These are phyloP conservation scores for Metschnikowia chrysomelidarum DNA, from an alignment of 805 yeast genomes.

Conservation along the genomic window DNA sequence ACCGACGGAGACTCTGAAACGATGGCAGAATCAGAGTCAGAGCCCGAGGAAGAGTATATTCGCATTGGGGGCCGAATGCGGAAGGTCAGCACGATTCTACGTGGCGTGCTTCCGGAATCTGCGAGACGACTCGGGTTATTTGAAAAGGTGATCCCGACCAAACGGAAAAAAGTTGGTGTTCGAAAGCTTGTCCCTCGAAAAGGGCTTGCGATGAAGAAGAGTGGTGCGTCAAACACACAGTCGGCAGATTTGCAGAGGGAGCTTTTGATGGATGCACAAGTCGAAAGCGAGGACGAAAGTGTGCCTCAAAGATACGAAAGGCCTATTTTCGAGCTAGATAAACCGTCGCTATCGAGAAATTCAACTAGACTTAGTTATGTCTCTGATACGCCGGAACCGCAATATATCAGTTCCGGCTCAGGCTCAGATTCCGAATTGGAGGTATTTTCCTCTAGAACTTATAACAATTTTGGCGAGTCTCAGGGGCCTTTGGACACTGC, in stretches of 20 bases:
- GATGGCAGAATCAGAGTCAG: slow-evolving; percentile 7
- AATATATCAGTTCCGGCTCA: slow-evolving; percentile 9
- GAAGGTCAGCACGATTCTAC: slow-evolving; percentile 30
- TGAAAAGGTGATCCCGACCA: slow-evolving; percentile 9
- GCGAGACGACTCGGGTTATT: slow-evolving; percentile 32
- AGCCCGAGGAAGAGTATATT: slow-evolving; percentile 19
- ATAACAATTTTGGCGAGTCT: too few relatives aligned
- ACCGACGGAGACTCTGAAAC: too few relatives aligned
- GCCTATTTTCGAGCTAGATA: background rate
- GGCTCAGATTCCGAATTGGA: slow-evolving; percentile 10
- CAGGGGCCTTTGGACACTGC: too few relatives aligned
- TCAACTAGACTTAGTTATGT: slow-evolving; percentile 8
- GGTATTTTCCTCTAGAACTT: too few relatives aligned
- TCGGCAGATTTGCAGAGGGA: slow-evolving; percentile 13
- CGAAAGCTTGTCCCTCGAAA: slow-evolving; percentile 24
- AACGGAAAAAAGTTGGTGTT: slow-evolving; percentile 3
- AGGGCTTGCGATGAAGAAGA: slow-evolving; percentile 38
- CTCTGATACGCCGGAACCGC: slow-evolving; percentile 10
- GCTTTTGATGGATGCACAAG: slow-evolving; percentile 5
- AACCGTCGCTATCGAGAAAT: slow-evolving; percentile 6
- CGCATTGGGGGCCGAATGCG: slow-evolving; percentile 20
- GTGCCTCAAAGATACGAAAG: background rate
- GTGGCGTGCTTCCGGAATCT: slow-evolving; percentile 42
- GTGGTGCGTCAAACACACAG: slow-evolving; percentile 3
- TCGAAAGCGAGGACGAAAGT: background rate